Conservation (phyloP, 1,284 basidiomycete species). For the Sanguinoderma infundibulare region DNA sequence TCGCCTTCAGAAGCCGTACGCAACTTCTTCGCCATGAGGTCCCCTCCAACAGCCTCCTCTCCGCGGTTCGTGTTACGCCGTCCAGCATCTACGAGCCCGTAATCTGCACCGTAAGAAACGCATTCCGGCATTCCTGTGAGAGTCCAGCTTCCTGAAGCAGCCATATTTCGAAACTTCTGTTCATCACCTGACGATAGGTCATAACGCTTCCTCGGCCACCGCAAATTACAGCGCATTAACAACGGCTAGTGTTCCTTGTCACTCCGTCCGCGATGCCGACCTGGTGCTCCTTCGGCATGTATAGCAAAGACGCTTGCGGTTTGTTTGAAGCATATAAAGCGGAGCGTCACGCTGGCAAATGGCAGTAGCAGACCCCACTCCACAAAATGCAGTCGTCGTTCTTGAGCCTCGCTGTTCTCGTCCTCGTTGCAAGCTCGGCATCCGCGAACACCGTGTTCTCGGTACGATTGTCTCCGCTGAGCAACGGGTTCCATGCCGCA, state of each 20-base stretch:
- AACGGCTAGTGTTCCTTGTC: neutral
- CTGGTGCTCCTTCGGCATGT: neutral
- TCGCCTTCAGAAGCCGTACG: constrained; percentile 5
- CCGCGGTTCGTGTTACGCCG: neutral
- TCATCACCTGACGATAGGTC: constrained; percentile 12
- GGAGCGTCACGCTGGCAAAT: constrained; percentile 1
- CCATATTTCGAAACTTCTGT: constrained; percentile 12
- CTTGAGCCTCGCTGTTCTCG: constrained; percentile 30
- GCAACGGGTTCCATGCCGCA: neutral
- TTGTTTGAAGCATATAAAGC: neutral
- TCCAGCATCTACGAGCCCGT: neutral
- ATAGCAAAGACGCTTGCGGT: neutral
- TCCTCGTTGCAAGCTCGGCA: constrained; percentile 33
- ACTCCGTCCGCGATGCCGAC: neutral
- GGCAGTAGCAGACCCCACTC: neutral
- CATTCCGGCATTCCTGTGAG: constrained; percentile 7
- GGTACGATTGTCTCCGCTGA: constrained; percentile 25
- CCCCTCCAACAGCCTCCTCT: neutral
- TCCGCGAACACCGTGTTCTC: constrained; percentile 44
- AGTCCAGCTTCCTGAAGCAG: constrained; percentile 7
- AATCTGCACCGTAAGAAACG: neutral
- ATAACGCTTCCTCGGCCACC: neutral
- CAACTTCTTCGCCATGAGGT: neutral
- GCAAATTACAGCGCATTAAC: neutral
- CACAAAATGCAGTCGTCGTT: constrained; percentile 25